Base-by-base conservation (phyloP, 2,329 filamentous ascomycete genomes). In the Purpureocillium takamizusanense region DNA sequence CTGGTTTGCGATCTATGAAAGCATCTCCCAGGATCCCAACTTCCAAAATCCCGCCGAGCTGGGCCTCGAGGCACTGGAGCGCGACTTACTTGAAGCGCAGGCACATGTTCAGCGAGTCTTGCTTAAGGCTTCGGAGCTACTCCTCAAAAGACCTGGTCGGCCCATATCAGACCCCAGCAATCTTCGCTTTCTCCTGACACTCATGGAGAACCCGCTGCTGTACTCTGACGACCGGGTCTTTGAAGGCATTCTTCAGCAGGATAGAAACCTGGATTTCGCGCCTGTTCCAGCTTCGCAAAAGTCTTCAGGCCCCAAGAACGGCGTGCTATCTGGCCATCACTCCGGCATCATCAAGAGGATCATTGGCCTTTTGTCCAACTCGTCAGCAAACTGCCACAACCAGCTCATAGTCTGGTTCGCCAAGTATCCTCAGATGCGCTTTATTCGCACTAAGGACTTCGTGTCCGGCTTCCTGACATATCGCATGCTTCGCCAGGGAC, bases 291-390 rank as follows among this genome's bases (percentile, higher is more conserved):
- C 48, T 25, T 40, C 42, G 6, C 43, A 42, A 17, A 45, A 45
- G 16, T 35, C 43, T 7, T 25, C 39, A 4, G 33, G 41, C 3
- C 54, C 62, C 6, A 60, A 56, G 29, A 57, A 61, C 3, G 67
- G 67, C 0, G 69, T 63, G 7, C 53, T 68, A 10, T 67, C 75
- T 18, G 81, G 81, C 2, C 77, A 85, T 42, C 84, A 94, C 59
- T 88, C 85, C 3, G 83, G 83, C 4, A 83, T 95, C 38, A 76
- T 94, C 50, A 95, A 95, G 58, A 77, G 89, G 29, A 80, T 94
- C 30, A 59, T 94, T 18, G 89, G 89, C 1, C 64, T 95, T 9
- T 55, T 94, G 17, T 83, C 86, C 1, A 86, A 94, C 55, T 68
- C 85, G 11, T 73, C 86, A 0, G 75, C 77, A 41, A 74, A 82